Base-by-base conservation (phyloP, 805 yeast genomes). In the Saccharomycopsis sp. region DNA sequence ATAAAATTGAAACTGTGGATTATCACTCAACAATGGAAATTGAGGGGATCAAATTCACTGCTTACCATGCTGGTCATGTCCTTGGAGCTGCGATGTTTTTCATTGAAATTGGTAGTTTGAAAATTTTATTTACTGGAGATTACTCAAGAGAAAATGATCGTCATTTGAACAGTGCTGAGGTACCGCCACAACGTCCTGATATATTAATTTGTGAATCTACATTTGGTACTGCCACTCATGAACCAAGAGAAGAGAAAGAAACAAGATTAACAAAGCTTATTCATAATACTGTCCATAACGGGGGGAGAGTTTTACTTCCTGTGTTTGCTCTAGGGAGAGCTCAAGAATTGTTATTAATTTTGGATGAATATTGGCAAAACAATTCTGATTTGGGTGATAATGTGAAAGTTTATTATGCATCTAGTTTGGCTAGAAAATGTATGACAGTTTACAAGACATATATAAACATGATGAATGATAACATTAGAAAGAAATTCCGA, bases 61-160 rank as follows among this genome's bases (percentile, higher is more conserved):
- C 98, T 1, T 93, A 83, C 62, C 99, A 90, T 65, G 99, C 99
- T 5, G 99, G 99, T n/a, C 99, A 93, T 71, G 99, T 93, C 9
- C 68, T 93, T 36, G 99, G 99, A 44, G 97, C 98, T 8, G 96
- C 97, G 9, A 93, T 93, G 97, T 93, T 81, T 62, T 80, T 93
- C 53, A 77, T 93, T 40, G 99, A 93, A 62, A 83, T 93, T 56
- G 96, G 96, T 16, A 97, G 97, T 0, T 66, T 90, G 48, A 85
- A 86, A 53, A 72, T 87, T 0, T 62, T 93, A 41, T 93, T 90
- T 60, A 93, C 99, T 0, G 99, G 99, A 45, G 99, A 93, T 62
- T 93, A 86, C 59, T 90, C 97, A 2, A 72, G 99, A 56, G 97
- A 90, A 61, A 88, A 85, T 57, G 95, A 89, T 59, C 79, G 99